These are phyloP conservation scores for Endocladia muricata DNA, from an alignment of 31 red algal genomes.

Conservation along the genomic window DNA sequence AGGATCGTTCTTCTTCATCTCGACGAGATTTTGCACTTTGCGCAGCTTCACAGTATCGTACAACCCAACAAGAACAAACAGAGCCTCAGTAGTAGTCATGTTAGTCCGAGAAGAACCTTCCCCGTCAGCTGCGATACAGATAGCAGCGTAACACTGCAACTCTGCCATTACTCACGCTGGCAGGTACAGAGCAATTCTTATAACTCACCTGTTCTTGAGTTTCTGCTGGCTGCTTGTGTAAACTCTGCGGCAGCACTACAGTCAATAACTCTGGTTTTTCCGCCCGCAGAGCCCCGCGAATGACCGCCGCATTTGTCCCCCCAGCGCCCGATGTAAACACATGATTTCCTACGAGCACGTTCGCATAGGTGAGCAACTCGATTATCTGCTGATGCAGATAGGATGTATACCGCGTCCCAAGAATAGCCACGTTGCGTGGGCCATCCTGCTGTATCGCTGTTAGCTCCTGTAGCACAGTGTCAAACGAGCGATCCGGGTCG, in stretches of 20 bases:
- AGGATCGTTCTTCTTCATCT: conserved; percentile 96
- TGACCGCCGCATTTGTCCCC: conserved; percentile 95
- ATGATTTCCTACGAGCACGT: conserved; percentile 98
- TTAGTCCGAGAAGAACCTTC: not conserved
- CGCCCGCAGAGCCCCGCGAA: conserved; percentile 94
- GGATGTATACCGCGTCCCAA: conserved; percentile 91
- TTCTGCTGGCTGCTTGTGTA: conserved; percentile 83
- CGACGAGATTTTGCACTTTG: conserved; percentile 85
- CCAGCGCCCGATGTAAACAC: conserved; percentile 95
- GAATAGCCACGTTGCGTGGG: conserved; percentile 88
- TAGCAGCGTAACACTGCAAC: not conserved
- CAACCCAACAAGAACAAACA: not conserved
- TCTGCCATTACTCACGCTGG: no score
- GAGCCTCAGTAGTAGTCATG: not conserved
- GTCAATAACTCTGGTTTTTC: conserved; percentile 94
- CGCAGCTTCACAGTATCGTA: conserved; percentile 37
- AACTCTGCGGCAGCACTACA: conserved; percentile 94
- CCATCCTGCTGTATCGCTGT: conserved; percentile 91
- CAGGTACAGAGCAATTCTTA: no score
- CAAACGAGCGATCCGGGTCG: conserved; percentile 82
- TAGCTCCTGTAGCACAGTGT: conserved; percentile 96
- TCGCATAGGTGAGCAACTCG: conserved; percentile 98
- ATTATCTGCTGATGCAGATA: conserved; percentile 98
- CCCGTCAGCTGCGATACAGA: not conserved
- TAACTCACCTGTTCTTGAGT: conserved; percentile 78